Conservation (phyloP, 108 stramenopile genomes). For the Ochromonas danica region DNA sequence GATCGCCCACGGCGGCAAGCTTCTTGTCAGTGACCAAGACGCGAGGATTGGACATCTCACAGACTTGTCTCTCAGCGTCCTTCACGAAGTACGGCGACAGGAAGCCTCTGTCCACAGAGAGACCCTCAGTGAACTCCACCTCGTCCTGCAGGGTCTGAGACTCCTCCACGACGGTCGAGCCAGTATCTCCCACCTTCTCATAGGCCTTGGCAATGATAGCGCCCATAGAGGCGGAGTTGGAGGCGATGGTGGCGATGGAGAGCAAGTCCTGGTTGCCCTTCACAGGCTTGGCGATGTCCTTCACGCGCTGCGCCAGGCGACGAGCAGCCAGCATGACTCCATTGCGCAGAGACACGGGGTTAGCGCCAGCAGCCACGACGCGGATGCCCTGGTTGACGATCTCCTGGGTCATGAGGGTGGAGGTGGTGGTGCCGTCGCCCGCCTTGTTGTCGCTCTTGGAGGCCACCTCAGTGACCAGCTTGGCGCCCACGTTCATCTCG, state of each 20-base stretch:
- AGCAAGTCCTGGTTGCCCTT: constrained; percentile 75
- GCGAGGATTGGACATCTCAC: constrained; percentile 57
- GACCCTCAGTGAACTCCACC: constrained; percentile 95
- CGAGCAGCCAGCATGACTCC: constrained; percentile 80
- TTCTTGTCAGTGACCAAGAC: constrained; percentile 91
- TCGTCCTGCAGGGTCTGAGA: constrained; percentile 87
- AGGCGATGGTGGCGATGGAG: constrained; percentile 88
- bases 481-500: constrained; percentile 84
- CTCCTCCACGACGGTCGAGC: constrained; percentile 92
- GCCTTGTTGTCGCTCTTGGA: constrained; percentile 87
- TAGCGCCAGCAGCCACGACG: constrained; percentile 81
- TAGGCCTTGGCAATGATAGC: constrained; percentile 88
- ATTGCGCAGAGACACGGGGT: constrained; percentile 82
- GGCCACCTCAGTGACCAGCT: constrained; percentile 90
- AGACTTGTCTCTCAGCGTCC: constrained; percentile 91
- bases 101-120: constrained; percentile 94
- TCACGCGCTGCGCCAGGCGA: constrained; percentile 70
- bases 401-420: constrained; percentile 91
- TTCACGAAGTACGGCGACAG: constrained; percentile 95
- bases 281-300: constrained; percentile 75
- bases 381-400: constrained; percentile 91
- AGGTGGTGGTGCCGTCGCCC: constrained; percentile 95
- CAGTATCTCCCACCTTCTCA: constrained; percentile 90
- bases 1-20: constrained; percentile 86
- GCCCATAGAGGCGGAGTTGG: constrained; percentile 83